phyloP scores from a whole-genome alignment of 306 rosid genomes.

The Ormosia emarginata region DNA sequence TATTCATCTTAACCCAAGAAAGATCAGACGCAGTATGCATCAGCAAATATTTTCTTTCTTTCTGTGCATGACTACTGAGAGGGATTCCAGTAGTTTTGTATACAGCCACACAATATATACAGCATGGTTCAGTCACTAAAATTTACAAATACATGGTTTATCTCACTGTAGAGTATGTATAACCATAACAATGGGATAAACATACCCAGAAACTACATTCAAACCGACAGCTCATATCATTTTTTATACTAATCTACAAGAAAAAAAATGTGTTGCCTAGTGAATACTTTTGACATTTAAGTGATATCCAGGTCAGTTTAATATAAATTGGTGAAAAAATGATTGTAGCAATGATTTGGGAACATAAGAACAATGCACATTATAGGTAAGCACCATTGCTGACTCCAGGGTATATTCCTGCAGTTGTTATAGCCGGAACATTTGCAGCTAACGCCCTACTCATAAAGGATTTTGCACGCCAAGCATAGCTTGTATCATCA shows the following conservation, averaged over 20 bases:
- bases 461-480: conserved; percentile 66
- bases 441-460: conserved; percentile 63
- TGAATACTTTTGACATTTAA: background rate
- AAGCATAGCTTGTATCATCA: conserved; percentile 68
- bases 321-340: background rate
- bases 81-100: background rate
- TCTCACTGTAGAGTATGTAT: background rate
- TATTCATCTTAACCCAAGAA: background rate
- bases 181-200: background rate
- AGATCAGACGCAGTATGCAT: background rate
- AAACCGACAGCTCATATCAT: background rate
- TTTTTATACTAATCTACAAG: background rate
- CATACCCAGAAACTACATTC: background rate
- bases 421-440: conserved; percentile 85
- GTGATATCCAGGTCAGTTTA: background rate
- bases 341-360: conserved; percentile 1
- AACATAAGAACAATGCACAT: conserved; percentile 31
- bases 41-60: background rate
- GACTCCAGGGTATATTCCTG: conserved; percentile 94
- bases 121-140: background rate
- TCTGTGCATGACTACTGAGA: background rate
- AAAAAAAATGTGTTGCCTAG: background rate
- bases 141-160: background rate
- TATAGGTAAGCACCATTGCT: conserved; percentile 73
- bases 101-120: background rate